Evolutionary conservation across 164 flowering plant species (phyloP).

Genomic region (Annona squamosa): DNA sequence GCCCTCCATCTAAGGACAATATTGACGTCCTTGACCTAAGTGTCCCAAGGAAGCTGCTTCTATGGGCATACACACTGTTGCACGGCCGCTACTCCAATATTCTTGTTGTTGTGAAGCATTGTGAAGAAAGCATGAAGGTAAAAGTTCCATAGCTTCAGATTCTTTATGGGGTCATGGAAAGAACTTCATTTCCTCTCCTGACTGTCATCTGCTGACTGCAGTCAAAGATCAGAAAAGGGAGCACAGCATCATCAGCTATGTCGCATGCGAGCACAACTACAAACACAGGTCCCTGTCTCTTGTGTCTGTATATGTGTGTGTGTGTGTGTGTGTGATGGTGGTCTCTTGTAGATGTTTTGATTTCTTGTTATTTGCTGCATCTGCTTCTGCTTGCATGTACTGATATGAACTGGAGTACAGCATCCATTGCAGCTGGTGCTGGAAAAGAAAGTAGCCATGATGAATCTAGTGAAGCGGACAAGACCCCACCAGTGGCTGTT

Average conservation of each 20-base stretch:
- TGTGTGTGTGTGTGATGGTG: neutral
- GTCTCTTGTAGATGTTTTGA: neutral
- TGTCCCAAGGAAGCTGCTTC: constrained; percentile 73
- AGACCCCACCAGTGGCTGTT: constrained; percentile 12
- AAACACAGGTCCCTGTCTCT: constrained; percentile 28
- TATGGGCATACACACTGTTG: constrained; percentile 89
- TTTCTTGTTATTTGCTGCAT: neutral
- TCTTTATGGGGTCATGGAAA: neutral
- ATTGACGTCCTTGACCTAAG: constrained; percentile 66
- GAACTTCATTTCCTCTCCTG: neutral
- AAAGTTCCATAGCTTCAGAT: neutral
- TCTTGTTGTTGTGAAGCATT: constrained; percentile 69
- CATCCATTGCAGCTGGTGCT: constrained; percentile 22
- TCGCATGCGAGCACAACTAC: constrained; percentile 25
- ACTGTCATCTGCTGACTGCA: constrained; percentile 18
- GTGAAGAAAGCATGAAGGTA: constrained; percentile 90
- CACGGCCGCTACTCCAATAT: constrained; percentile 70
- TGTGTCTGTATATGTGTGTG: neutral
- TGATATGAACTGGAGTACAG: neutral
- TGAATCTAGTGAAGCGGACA: constrained; percentile 34
- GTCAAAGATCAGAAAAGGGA: constrained; percentile 63
- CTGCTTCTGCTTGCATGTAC: constrained; percentile 3
- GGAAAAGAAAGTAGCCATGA: constrained; percentile 40
- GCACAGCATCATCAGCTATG: constrained; percentile 32
- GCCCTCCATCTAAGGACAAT: constrained; percentile 44